Evolutionary conservation across 148 eudicot genomes (phyloP).

Genomic region (Chenopodium quinoa): DNA sequence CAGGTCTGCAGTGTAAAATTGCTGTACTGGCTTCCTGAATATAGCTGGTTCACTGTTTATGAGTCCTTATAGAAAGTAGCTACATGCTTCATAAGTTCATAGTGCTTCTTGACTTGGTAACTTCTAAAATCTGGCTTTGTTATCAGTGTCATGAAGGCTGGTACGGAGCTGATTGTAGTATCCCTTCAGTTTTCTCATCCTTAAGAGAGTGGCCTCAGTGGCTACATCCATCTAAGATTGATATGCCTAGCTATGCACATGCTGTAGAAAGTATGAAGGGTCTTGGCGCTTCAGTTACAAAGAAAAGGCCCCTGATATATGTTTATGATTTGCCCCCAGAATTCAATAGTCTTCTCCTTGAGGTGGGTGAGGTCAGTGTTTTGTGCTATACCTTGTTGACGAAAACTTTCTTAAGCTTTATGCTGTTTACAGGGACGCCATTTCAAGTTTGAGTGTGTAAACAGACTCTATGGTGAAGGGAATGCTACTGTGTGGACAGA

Average conservation of each 20-base stretch:
- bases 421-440: constrained; percentile 75
- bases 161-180: constrained; percentile 94
- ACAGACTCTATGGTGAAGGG: constrained; percentile 71
- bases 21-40: neutral
- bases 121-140: constrained; percentile 21
- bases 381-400: neutral
- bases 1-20: neutral
- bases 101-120: constrained; percentile 9
- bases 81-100: neutral
- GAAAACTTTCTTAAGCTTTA: constrained; percentile 19
- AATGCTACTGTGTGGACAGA: constrained; percentile 88
- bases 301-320: constrained; percentile 90
- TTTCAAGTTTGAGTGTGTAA: constrained; percentile 81
- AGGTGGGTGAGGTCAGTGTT: constrained; percentile 54
- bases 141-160: constrained; percentile 80
- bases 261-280: constrained; percentile 32
- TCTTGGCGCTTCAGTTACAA: constrained; percentile 65
- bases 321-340: constrained; percentile 92
- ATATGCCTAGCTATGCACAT: constrained; percentile 47
- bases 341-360: constrained; percentile 80
- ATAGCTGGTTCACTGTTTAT: neutral
- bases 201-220: constrained; percentile 79
- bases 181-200: constrained; percentile 74
- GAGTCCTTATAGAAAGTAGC: neutral
- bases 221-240: constrained; percentile 78